A percentile compares a stretch with the other conserved stretches of the same genome.
Evolutionary conservation across 2,329 filamentous ascomycete species (phyloP).

Genomic region (Rosellinia necatrix): DNA sequence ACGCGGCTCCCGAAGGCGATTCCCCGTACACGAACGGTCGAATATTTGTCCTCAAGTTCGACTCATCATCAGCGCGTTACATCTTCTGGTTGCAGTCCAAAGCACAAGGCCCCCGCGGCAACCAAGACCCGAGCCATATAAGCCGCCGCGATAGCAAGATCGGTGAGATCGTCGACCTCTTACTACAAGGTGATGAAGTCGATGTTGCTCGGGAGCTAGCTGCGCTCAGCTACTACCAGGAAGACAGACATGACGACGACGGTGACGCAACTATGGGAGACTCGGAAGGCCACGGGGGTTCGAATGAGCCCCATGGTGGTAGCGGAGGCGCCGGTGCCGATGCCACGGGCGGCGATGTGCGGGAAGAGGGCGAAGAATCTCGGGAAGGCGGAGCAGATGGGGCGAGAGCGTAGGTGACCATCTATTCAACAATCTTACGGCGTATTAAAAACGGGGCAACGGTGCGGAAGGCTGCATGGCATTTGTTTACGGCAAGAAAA

Average conservation of each 20-base stretch:
- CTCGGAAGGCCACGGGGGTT: constrained; percentile 66
- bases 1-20: constrained; percentile 64
- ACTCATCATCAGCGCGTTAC: constrained; percentile 86
- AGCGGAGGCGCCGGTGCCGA: constrained; percentile 83
- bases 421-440: constrained; percentile 41
- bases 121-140: constrained; percentile 74
- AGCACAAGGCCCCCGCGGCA: constrained; percentile 65
- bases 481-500: constrained; percentile 12
- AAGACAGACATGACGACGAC: constrained; percentile 59
- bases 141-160: constrained; percentile 86
- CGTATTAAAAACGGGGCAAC: constrained; percentile 31
- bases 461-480: constrained; percentile 29
- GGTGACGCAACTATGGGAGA: constrained; percentile 82
- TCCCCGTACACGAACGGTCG: constrained; percentile 78
- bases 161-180: constrained; percentile 80
- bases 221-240: constrained; percentile 60
- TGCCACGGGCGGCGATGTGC: constrained; percentile 88
- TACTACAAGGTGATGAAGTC: constrained; percentile 88
- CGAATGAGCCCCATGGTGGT: constrained; percentile 60
- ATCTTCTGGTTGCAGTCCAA: constrained; percentile 97
- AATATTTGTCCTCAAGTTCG: constrained; percentile 92
- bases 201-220: constrained; percentile 76
- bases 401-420: constrained; percentile 95
- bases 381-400: constrained; percentile 95
- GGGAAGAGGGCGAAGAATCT: constrained; percentile 85